Evolutionary conservation across 106 monocot genomes (phyloP).

Genomic region (Posidonia australis): DNA sequence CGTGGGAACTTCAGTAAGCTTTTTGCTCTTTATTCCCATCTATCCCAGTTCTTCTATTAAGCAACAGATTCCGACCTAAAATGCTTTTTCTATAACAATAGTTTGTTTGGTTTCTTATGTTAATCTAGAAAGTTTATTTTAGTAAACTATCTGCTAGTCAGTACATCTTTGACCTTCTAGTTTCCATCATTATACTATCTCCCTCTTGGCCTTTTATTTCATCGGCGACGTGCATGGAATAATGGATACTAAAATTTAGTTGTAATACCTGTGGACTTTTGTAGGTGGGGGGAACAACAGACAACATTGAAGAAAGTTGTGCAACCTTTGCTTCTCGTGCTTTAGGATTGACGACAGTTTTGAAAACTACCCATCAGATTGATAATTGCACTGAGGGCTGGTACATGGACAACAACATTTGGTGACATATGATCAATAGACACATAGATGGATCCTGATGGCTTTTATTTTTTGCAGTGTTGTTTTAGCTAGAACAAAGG

Average conservation of each 20-base stretch:
- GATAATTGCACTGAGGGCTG: slow-evolving; percentile 99
- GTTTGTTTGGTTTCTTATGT: neutral
- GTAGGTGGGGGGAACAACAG: slow-evolving; percentile 91
- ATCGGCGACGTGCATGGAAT: neutral
- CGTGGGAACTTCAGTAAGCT: slow-evolving; percentile 79
- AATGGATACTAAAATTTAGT: neutral
- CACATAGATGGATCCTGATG: neutral
- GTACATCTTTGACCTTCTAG: too few species aligned
- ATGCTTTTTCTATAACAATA: neutral
- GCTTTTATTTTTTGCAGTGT: slow-evolving; percentile 47
- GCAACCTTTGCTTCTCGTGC: slow-evolving; percentile 89
- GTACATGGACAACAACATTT: slow-evolving; percentile 30
- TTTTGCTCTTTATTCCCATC: too few species aligned
- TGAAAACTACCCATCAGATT: slow-evolving; percentile 88
- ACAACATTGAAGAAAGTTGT: slow-evolving; percentile 96
- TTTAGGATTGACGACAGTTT: slow-evolving; percentile 55
- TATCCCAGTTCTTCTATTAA: neutral
- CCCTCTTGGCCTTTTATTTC: too few species aligned
- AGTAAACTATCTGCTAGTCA: too few species aligned
- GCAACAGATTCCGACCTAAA: neutral
- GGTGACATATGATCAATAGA: neutral
- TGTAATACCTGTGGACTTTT: neutral
- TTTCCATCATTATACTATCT: too few species aligned
- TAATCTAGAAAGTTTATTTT: neutral
- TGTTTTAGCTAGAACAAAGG: slow-evolving; percentile 73